phyloP scores from a whole-genome alignment of 1,139 yeast species.

The Maudiozyma humilis region DNA sequence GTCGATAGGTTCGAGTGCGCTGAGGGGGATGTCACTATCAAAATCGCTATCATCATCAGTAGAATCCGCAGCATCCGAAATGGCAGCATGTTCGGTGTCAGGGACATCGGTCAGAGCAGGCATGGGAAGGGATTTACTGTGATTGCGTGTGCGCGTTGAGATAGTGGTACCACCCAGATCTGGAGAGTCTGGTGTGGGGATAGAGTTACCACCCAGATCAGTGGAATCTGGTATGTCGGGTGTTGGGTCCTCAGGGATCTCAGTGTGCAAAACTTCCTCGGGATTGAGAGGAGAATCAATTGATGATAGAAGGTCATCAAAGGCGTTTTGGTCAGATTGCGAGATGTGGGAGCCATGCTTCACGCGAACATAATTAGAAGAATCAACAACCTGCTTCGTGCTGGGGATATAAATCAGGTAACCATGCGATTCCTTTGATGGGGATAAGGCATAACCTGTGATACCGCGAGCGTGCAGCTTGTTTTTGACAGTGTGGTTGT shows the following conservation, averaged over 20 bases:
- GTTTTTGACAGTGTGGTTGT: background rate
- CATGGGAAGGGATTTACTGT: too few species aligned
- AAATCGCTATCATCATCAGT: background rate
- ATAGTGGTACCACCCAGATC: background rate
- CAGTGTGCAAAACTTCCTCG: background rate
- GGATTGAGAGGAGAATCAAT: background rate
- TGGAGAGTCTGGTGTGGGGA: background rate
- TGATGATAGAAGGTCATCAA: background rate
- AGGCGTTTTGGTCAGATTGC: background rate
- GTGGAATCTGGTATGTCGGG: background rate
- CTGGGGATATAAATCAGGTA: slow-evolving; percentile 4
- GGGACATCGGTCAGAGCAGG: background rate
- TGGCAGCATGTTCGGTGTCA: too few species aligned
- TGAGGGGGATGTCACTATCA: background rate
- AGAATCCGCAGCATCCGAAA: too few species aligned
- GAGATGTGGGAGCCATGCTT: background rate
- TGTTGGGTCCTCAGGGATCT: background rate
- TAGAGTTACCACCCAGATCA: background rate
- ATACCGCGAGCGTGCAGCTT: slow-evolving; percentile 8
- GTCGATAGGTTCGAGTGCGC: too few species aligned
- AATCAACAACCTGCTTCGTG: slow-evolving; percentile 1
- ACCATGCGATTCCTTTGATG: slow-evolving; percentile 6
- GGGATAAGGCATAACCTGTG: slow-evolving; percentile 3
- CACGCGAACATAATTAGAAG: slow-evolving; percentile 4
- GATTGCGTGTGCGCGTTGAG: too few species aligned